Evolutionary conservation across 192 early-diverging fungal species (phyloP).

Genomic region (Spizellomyces sp.): DNA sequence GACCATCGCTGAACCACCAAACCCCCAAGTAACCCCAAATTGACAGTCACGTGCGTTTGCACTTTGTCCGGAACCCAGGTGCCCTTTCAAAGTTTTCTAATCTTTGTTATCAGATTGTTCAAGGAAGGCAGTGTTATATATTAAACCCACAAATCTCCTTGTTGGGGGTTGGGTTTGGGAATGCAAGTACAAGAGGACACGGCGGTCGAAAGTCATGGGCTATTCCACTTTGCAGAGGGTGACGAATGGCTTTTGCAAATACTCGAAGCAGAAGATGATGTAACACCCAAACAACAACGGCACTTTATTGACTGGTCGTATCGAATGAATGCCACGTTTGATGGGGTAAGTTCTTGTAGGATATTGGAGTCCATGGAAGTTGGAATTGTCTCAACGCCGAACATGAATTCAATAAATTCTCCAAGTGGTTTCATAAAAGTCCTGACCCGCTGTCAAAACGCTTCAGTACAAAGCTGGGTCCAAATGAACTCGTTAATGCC

Average conservation of each 20-base stretch:
- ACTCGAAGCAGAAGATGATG: background rate
- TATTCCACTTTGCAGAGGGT: conserved; percentile 23
- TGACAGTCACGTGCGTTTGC: too few relatives aligned
- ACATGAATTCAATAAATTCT: too few relatives aligned
- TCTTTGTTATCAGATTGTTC: too few relatives aligned
- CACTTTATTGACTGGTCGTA: conserved; percentile 24
- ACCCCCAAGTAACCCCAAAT: too few relatives aligned
- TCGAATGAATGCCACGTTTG: conserved; percentile 16
- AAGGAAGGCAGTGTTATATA: too few relatives aligned
- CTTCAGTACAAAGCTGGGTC: conserved; percentile 9
- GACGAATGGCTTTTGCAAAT: conserved; percentile 24
- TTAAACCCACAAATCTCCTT: too few relatives aligned
- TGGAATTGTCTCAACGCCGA: too few relatives aligned
- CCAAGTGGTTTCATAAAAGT: conserved; percentile 1
- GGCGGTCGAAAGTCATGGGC: conserved; percentile 21
- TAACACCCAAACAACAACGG: conserved; percentile 3
- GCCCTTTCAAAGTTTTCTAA: too few relatives aligned
- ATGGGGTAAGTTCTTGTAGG: conserved; percentile 22
- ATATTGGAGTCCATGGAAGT: too few relatives aligned
- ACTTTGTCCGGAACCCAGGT: too few relatives aligned
- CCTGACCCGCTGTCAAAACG: background rate
- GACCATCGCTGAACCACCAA: too few relatives aligned
- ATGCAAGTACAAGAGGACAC: background rate
- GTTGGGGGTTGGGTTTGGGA: too few relatives aligned
- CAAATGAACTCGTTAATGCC: conserved; percentile 11